Conservation (phyloP, 768 basidiomycete genomes). For the Xerocomellus intermedius region DNA sequence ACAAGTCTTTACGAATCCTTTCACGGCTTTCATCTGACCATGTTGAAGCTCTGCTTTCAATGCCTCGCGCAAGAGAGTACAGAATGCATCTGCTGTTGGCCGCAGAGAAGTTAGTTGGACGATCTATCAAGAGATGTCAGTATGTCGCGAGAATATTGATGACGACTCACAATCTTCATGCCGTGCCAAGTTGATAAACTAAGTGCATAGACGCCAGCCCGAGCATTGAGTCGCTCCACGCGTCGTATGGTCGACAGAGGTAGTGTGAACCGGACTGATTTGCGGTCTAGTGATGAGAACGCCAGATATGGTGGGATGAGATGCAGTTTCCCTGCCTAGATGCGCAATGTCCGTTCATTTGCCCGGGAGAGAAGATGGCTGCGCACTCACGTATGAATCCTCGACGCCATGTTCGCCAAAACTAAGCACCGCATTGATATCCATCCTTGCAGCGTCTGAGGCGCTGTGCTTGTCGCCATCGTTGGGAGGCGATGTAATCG, state of each 20-base stretch:
- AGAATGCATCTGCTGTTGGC: conserved; percentile 92
- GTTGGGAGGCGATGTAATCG: conserved; percentile 15
- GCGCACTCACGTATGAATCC: conserved; percentile 79
- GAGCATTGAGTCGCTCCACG: conserved; percentile 90
- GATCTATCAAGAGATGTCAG: conserved; percentile 46
- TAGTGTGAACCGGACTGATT: conserved; percentile 87
- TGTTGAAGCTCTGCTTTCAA: conserved; percentile 87
- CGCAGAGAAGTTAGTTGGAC: conserved; percentile 92
- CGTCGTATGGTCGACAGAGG: conserved; percentile 90
- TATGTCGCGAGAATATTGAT: neutral
- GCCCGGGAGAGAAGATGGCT: neutral
- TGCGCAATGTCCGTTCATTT: neutral
- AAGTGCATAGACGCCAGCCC: conserved; percentile 94
- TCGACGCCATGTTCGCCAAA: conserved; percentile 76
- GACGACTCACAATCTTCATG: conserved; percentile 71
- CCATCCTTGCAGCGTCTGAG: conserved; percentile 64
- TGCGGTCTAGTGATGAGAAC: conserved; percentile 88
- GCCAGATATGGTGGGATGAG: conserved; percentile 87
- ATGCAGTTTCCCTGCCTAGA: conserved; percentile 85
- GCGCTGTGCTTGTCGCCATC: conserved; percentile 26
- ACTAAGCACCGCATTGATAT: conserved; percentile 86
- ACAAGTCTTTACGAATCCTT: conserved; percentile 86
- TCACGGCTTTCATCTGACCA: conserved; percentile 91
- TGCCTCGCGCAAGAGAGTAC: conserved; percentile 81
- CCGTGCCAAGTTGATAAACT: conserved; percentile 94